Evolutionary conservation across 139 green algal genomes (phyloP).

Genomic region (Klebsormidium nitens): DNA sequence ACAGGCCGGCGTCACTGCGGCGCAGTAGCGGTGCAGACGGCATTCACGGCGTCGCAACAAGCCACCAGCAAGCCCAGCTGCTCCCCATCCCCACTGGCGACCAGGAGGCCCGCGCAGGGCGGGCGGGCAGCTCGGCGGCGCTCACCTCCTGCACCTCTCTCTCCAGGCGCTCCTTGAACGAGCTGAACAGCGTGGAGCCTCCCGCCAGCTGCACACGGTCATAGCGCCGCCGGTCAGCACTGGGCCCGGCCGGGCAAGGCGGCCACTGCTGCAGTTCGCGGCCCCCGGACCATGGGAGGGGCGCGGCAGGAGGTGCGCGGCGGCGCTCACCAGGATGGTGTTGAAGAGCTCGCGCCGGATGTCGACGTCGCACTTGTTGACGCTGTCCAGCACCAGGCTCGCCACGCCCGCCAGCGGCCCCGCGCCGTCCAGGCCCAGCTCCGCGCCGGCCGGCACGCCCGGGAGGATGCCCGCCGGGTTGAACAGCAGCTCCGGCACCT

Average conservation of each 20-base stretch:
- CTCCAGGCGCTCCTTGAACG: slow-evolving; percentile 27
- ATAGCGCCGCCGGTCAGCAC: no score
- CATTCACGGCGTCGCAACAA: no score
- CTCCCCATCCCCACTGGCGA: no score
- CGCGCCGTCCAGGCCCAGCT: neutral
- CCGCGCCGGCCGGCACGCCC: neutral
- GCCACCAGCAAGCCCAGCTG: no score
- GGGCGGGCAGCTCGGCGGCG: no score
- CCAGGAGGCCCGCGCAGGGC: no score
- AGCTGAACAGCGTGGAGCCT: slow-evolving; percentile 9
- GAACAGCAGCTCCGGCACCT: slow-evolving; percentile 24
- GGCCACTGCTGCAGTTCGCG: no score
- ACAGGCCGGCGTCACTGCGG: no score
- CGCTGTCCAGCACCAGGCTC: slow-evolving; percentile 22
- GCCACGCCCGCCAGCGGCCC: no score
- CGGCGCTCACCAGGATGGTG: slow-evolving; percentile 33
- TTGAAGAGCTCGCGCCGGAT: slow-evolving; percentile 34
- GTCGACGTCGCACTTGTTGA: slow-evolving; percentile 45
- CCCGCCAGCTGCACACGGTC: slow-evolving; percentile 10
- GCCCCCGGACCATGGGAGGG: neutral
- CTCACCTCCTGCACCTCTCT: slow-evolving; percentile 23
- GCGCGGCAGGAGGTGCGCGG: neutral
- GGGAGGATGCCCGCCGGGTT: slow-evolving; percentile 10
- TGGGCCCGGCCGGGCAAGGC: no score
- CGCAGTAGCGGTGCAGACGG: no score